phyloP scores from a whole-genome alignment of 345 rosid genomes.

The Turritis glabra region DNA sequence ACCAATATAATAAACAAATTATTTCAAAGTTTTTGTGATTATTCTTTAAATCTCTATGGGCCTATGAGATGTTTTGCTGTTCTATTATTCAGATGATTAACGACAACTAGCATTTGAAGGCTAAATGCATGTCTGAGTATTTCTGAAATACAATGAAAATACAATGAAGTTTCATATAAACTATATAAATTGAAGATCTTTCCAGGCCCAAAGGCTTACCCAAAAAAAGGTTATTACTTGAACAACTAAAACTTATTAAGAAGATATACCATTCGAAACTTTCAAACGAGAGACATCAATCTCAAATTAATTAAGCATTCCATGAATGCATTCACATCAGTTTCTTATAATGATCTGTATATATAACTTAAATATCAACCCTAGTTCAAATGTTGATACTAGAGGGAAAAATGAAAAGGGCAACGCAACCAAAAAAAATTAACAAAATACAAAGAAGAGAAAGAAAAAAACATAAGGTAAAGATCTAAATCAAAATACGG shows the following conservation, averaged over 20 bases:
- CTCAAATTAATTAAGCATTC: slow-evolving; percentile 14
- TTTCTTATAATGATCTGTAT: slow-evolving; percentile 20
- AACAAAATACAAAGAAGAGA: slow-evolving; percentile 7
- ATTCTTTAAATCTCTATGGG: neutral
- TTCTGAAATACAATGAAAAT: neutral
- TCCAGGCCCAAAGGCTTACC: neutral
- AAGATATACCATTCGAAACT: slow-evolving; percentile 5
- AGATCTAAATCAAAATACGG: slow-evolving; percentile 12
- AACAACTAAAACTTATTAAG: neutral
- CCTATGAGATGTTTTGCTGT: neutral
- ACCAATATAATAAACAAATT: no score
- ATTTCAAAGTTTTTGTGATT: neutral
- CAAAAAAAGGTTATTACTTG: slow-evolving; percentile 8
- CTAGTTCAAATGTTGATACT: slow-evolving; percentile 25
- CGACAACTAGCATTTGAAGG: neutral
- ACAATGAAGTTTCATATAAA: neutral
- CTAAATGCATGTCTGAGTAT: slow-evolving; percentile 5
- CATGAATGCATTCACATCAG: slow-evolving; percentile 29
- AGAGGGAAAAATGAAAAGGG: slow-evolving; percentile 15
- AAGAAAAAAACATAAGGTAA: neutral
- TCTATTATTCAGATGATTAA: neutral
- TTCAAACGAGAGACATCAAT: neutral
- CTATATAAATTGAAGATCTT: neutral
- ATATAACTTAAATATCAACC: slow-evolving; percentile 19
- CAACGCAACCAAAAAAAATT: neutral